phyloP scores from a whole-genome alignment of 768 basidiomycete genomes.

The Russula vinacea region DNA sequence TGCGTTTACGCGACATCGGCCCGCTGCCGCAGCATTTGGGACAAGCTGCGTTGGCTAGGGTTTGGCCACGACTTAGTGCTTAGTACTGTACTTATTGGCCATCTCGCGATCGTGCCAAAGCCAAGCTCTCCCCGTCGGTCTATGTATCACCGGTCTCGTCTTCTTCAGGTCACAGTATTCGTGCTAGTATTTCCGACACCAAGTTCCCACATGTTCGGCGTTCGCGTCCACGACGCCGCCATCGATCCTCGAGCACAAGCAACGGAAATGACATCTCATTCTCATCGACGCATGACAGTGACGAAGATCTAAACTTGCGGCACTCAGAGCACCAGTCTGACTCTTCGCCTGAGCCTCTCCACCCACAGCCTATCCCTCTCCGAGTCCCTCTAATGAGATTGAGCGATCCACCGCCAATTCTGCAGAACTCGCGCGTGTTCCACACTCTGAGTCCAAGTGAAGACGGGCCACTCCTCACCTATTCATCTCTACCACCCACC shows the following conservation, averaged over 20 bases:
- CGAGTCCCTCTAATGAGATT: conserved; percentile 13
- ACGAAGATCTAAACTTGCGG: conserved; percentile 13
- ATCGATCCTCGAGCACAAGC: conserved; percentile 24
- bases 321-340: conserved; percentile 13
- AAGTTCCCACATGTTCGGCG: conserved; percentile 16
- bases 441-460: conserved; percentile 16
- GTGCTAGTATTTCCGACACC: conserved; percentile 13
- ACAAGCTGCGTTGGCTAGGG: background rate
- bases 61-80: background rate
- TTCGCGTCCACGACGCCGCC: conserved; percentile 21
- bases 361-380: conserved; percentile 9
- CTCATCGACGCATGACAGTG: conserved; percentile 26
- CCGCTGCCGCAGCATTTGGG: background rate
- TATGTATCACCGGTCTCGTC: conserved; percentile 8
- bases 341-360: conserved; percentile 3
- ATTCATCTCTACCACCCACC: conserved; percentile 72
- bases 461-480: conserved; percentile 46
- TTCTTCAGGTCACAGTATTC: conserved; percentile 17
- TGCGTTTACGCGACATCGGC: background rate
- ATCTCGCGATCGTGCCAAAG: background rate
- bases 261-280: conserved; percentile 22
- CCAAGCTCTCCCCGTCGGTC: conserved; percentile 10
- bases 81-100: background rate
- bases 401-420: conserved; percentile 17
- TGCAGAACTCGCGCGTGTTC: conserved; percentile 20